These are phyloP conservation scores for Phytophthora hibernalis DNA, from an alignment of 352 stramenopile species.

Conservation along the genomic window DNA sequence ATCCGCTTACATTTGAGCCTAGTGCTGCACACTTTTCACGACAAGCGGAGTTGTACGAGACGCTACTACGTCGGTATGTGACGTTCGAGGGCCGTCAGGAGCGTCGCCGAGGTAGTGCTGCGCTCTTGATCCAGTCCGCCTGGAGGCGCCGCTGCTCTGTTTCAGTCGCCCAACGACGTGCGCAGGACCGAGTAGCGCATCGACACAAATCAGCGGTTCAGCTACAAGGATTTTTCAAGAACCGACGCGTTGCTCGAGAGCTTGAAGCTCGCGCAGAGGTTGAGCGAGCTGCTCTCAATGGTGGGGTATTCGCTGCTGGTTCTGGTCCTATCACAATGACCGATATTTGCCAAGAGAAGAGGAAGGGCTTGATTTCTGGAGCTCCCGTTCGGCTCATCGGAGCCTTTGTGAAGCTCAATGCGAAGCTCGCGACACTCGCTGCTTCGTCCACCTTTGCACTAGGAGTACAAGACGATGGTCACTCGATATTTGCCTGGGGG, in stretches of 20 bases:
- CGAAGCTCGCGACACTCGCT: constrained; percentile 40
- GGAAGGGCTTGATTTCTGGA: background rate
- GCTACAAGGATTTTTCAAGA: constrained; percentile 64
- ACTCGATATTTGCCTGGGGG: constrained; percentile 64
- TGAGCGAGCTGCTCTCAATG: constrained; percentile 63
- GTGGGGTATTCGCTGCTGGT: constrained; percentile 59
- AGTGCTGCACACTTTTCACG: constrained; percentile 20
- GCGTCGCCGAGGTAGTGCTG: constrained; percentile 44
- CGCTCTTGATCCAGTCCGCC: constrained; percentile 67
- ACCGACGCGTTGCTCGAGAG: constrained; percentile 52
- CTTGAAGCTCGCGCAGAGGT: constrained; percentile 61
- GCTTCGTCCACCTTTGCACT: constrained; percentile 60
- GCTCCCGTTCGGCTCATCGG: constrained; percentile 53
- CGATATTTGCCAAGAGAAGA: constrained; percentile 19
- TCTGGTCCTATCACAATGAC: constrained; percentile 30
- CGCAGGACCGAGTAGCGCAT: constrained; percentile 30
- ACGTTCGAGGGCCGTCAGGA: constrained; percentile 56
- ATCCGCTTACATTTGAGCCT: constrained; percentile 61
- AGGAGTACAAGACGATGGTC: constrained; percentile 46
- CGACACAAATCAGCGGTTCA: constrained; percentile 54
- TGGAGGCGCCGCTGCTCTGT: constrained; percentile 65
- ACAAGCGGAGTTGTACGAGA: constrained; percentile 57
- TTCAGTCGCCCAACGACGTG: constrained; percentile 34
- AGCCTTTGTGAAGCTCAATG: constrained; percentile 52
- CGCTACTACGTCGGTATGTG: constrained; percentile 52